Evolutionary conservation across 164 flowering plant species (phyloP).

Genomic region (Akebia trifoliata): DNA sequence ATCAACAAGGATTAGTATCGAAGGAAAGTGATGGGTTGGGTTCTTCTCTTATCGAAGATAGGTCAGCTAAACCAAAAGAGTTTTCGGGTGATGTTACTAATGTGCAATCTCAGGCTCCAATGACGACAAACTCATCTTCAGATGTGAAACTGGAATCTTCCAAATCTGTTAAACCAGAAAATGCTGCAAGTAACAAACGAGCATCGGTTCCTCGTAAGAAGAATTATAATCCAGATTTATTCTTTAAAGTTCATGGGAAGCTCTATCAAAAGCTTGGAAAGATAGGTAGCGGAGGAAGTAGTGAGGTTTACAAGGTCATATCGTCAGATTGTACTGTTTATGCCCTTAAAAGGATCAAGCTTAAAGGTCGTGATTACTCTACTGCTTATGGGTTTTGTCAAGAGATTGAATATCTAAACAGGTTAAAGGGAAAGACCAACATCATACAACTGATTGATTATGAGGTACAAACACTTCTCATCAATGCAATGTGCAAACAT

Average conservation of each 20-base stretch:
- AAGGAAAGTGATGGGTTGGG: slow-evolving; percentile 23
- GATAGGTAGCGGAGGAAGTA: slow-evolving; percentile 98
- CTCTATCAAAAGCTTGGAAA: slow-evolving; percentile 96
- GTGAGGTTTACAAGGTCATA: slow-evolving; percentile 98
- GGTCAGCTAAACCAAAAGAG: slow-evolving; percentile 29
- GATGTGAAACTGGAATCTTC: slow-evolving; percentile 43
- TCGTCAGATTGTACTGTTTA: slow-evolving; percentile 84
- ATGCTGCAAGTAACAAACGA: slow-evolving; percentile 43
- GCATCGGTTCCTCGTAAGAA: slow-evolving; percentile 58
- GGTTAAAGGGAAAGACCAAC: slow-evolving; percentile 70
- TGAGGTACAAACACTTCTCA: slow-evolving; percentile 58
- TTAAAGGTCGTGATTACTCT: slow-evolving; percentile 95
- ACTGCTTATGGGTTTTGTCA: slow-evolving; percentile 97
- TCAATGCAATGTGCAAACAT: too few species aligned
- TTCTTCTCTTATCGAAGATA: slow-evolving; percentile 24
- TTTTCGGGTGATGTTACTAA: slow-evolving; percentile 27
- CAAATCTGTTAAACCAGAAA: slow-evolving; percentile 53
- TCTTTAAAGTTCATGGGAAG: slow-evolving; percentile 91
- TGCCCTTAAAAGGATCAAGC: slow-evolving; percentile 93
- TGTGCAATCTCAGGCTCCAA: slow-evolving; percentile 41
- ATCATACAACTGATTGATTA: slow-evolving; percentile 89
- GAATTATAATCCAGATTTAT: slow-evolving; percentile 66
- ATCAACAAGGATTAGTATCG: slow-evolving; percentile 19
- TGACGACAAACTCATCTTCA: slow-evolving; percentile 23
- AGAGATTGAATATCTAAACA: slow-evolving; percentile 81